Evolutionary conservation across 2,329 filamentous ascomycete species (phyloP).

Genomic region (Calonectria pauciramosa): DNA sequence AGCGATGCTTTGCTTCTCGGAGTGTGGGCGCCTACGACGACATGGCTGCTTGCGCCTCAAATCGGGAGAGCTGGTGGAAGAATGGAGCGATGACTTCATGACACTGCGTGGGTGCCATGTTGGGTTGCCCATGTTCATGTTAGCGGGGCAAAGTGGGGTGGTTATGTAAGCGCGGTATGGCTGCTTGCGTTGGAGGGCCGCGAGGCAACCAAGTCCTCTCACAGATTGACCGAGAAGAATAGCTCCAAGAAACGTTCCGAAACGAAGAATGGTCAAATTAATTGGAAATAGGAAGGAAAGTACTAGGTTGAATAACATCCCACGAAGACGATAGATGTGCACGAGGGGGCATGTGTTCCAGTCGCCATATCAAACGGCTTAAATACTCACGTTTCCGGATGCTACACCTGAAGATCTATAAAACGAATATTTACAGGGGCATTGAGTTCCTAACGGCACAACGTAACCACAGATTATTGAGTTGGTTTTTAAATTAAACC

Average conservation of each 20-base stretch:
- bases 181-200: no score
- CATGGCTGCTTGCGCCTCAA: slow-evolving; percentile 37
- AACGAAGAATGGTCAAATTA: no score
- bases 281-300: no score
- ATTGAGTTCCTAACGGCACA: neutral
- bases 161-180: slow-evolving; percentile 10
- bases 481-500: neutral
- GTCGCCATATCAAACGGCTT: neutral
- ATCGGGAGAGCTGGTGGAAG: slow-evolving; percentile 16
- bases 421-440: neutral
- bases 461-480: neutral
- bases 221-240: neutral
- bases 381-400: no score
- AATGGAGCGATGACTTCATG: slow-evolving; percentile 45
- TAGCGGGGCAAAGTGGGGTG: slow-evolving; percentile 37
- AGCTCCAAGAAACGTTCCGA: neutral
- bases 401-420: neutral
- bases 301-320: no score
- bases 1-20: slow-evolving; percentile 4
- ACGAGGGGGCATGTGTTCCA: neutral
- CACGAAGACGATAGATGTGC: neutral
- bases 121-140: neutral
- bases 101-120: slow-evolving; percentile 15
- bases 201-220: neutral
- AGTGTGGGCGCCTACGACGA: slow-evolving; percentile 42